Percentiles rank a stretch among this genome's conserved stretches.
phyloP scores from a whole-genome alignment of 1,284 basidiomycete species.

The Fomitopsis schrenkii region DNA sequence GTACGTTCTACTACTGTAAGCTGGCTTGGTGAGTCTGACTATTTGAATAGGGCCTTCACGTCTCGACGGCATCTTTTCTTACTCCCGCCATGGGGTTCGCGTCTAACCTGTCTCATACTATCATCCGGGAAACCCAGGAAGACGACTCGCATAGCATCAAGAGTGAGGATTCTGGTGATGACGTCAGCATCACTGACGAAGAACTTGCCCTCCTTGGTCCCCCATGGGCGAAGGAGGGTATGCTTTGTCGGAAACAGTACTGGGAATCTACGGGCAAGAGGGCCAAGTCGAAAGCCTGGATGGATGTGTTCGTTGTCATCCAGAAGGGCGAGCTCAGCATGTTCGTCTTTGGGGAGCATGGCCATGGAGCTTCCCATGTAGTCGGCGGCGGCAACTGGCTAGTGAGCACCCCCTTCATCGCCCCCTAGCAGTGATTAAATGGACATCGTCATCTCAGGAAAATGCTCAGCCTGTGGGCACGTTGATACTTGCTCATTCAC shows the following conservation, averaged over 20 bases:
- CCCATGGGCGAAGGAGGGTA: slow-evolving; percentile 98
- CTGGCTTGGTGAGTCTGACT: background rate
- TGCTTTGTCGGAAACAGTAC: slow-evolving; percentile 91
- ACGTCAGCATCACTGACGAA: slow-evolving; percentile 86
- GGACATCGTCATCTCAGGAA: slow-evolving; percentile 40
- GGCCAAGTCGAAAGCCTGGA: slow-evolving; percentile 84
- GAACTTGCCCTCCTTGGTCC: slow-evolving; percentile 92
- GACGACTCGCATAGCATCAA: slow-evolving; percentile 78
- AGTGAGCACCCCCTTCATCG: slow-evolving; percentile 42
- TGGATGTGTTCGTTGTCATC: slow-evolving; percentile 94
- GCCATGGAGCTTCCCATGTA: slow-evolving; percentile 49
- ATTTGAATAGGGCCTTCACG: slow-evolving; percentile 30
- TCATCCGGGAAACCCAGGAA: slow-evolving; percentile 92
- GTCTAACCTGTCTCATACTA: slow-evolving; percentile 92
- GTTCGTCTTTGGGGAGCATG: slow-evolving; percentile 85
- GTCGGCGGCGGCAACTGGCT: slow-evolving; percentile 98
- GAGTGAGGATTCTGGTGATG: slow-evolving; percentile 58
- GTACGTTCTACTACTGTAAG: slow-evolving; percentile 34
- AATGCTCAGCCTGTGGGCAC: slow-evolving; percentile 84
- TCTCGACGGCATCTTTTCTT: slow-evolving; percentile 47
- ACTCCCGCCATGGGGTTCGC: slow-evolving; percentile 90
- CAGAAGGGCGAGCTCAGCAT: slow-evolving; percentile 91
- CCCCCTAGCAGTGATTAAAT: background rate
- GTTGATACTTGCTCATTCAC: slow-evolving; percentile 81
- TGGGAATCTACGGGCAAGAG: slow-evolving; percentile 84